Evolutionary conservation across 169 alveolate species (phyloP).

Genomic region (Miamiensis avidus): DNA sequence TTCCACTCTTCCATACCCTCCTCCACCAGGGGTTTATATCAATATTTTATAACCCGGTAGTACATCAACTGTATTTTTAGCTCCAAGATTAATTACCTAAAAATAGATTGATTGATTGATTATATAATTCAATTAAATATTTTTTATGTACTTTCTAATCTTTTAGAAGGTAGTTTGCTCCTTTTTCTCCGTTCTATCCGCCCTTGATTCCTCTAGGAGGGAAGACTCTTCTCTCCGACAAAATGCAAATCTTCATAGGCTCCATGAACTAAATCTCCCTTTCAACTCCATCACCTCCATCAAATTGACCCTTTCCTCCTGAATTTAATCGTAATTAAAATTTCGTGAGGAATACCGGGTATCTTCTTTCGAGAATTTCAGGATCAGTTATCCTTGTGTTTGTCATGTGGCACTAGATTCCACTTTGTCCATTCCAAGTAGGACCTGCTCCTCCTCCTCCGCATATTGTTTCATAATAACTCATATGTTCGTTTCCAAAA

Average conservation of each 20-base stretch:
- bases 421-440: conserved; percentile 76
- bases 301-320: conserved; percentile 80
- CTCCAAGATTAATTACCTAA: conserved; percentile 56
- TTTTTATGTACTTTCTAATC: conserved; percentile 34
- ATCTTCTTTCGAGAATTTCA: conserved; percentile 81
- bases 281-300: conserved; percentile 84
- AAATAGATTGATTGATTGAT: too few species aligned
- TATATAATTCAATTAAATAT: neutral
- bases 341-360: conserved; percentile 71
- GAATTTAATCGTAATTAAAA: conserved; percentile 70
- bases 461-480: too few species aligned
- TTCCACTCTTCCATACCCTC: conserved; percentile 73
- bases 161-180: conserved; percentile 65
- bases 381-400: conserved; percentile 88
- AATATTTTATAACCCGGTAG: conserved; percentile 54
- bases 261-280: conserved; percentile 74
- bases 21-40: conserved; percentile 88
- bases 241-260: conserved; percentile 56
- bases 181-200: conserved; percentile 75
- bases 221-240: conserved; percentile 79
- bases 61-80: conserved; percentile 60
- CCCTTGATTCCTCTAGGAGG: conserved; percentile 85
- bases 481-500: too few species aligned
- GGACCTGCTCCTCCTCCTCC: conserved; percentile 90
- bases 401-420: conserved; percentile 89